These are phyloP conservation scores for Neurospora sp. DNA, from an alignment of 495 filamentous ascomycete species.

Conservation along the genomic window DNA sequence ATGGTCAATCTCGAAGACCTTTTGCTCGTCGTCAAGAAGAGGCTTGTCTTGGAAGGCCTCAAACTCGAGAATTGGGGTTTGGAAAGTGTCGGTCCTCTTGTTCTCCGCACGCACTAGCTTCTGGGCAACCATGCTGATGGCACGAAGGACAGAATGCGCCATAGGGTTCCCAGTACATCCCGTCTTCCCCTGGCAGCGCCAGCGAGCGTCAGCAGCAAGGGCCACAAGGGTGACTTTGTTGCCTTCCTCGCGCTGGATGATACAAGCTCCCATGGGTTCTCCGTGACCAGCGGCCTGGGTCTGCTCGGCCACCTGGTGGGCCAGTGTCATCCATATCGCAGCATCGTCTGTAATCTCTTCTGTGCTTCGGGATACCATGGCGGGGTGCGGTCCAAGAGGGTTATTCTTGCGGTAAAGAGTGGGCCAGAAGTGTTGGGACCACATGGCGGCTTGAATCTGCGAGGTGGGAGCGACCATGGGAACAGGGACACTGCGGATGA, in stretches of 20 bases:
- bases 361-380: conserved; percentile 42
- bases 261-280: conserved; percentile 66
- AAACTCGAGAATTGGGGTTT: conserved; percentile 27
- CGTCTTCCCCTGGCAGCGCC: conserved; percentile 38
- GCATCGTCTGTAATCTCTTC: conserved; percentile 48
- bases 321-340: conserved; percentile 57
- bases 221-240: conserved; percentile 43
- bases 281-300: conserved; percentile 47
- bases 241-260: conserved; percentile 50
- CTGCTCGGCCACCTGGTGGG: conserved; percentile 50
- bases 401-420: conserved; percentile 76
- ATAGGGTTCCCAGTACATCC: conserved; percentile 54
- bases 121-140: conserved; percentile 76
- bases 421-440: conserved; percentile 77
- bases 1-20: conserved; percentile 33
- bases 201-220: conserved; percentile 71
- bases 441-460: conserved; percentile 59
- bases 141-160: conserved; percentile 74
- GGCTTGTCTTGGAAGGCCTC: conserved; percentile 37
- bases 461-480: conserved; percentile 70
- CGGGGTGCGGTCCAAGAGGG: conserved; percentile 62
- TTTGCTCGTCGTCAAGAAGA: conserved; percentile 29
- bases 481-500: conserved; percentile 45
- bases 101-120: conserved; percentile 45
- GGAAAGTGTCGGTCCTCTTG: conserved; percentile 11